Evolutionary conservation across 2,329 filamentous ascomycete genomes (phyloP).

Genomic region (Phoma sp.): DNA sequence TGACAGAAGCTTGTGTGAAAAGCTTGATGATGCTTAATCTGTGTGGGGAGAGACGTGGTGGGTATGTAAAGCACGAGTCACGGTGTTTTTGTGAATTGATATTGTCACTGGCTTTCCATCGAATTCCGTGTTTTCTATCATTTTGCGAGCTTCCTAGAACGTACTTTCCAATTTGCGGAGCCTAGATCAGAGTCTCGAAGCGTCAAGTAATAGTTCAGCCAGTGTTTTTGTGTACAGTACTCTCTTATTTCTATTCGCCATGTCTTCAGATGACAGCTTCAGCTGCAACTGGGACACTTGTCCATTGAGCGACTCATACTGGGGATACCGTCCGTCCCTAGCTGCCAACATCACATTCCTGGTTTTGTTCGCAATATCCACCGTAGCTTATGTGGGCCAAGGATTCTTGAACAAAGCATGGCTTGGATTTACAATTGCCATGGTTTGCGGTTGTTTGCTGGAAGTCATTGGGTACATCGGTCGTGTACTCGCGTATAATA

Average conservation of each 20-base stretch:
- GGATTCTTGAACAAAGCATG: constrained; percentile 47
- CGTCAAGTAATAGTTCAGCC: too few relatives aligned
- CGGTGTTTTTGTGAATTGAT: neutral
- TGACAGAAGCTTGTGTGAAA: constrained; percentile 7
- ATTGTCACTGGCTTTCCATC: neutral
- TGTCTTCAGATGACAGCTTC: constrained; percentile 5
- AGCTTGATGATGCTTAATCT: constrained; percentile 9
- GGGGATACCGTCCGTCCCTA: constrained; percentile 53
- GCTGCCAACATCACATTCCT: constrained; percentile 51
- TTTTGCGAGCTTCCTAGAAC: too few relatives aligned
- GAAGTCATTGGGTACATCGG: constrained; percentile 69
- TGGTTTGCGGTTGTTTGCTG: constrained; percentile 62
- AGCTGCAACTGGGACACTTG: constrained; percentile 13
- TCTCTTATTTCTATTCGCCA: neutral
- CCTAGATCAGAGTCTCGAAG: too few relatives aligned
- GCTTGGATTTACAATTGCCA: constrained; percentile 53
- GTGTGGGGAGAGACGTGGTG: neutral
- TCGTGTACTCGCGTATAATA: constrained; percentile 61
- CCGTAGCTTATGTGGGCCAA: constrained; percentile 47
- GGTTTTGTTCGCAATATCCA: constrained; percentile 52
- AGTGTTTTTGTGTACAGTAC: too few relatives aligned
- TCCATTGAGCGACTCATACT: constrained; percentile 43
- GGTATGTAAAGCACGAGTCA: constrained; percentile 1
- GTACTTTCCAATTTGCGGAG: neutral
- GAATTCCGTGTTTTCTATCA: neutral